phyloP scores from a whole-genome alignment of 208 protist genomes.

The Endotrypanum monterogeii region DNA sequence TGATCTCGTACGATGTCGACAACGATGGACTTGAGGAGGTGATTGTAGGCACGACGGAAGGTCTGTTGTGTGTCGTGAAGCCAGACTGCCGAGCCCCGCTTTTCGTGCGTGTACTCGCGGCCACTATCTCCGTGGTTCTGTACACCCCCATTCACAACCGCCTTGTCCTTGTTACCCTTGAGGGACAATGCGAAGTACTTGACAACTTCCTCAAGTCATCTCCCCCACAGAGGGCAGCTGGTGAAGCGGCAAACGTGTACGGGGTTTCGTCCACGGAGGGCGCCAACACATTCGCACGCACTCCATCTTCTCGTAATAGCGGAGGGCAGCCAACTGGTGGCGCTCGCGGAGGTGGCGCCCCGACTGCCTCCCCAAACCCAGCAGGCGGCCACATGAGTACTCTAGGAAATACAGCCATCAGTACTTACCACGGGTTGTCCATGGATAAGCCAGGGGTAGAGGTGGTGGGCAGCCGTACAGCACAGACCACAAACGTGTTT shows the following conservation, averaged over 20 bases:
- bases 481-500: conserved; percentile 47
- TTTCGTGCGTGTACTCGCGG: conserved; percentile 60
- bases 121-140: conserved; percentile 86
- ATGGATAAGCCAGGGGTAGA: not conserved
- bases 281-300: not conserved
- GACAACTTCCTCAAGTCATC: conserved; percentile 58
- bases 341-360: not conserved
- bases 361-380: not conserved
- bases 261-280: not conserved
- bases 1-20: conserved; percentile 80
- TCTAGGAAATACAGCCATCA: not conserved
- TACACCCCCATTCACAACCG: conserved; percentile 46
- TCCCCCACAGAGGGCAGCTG: not conserved
- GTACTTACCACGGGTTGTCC: conserved; percentile 19
- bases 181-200: conserved; percentile 85
- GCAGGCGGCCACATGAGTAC: not conserved
- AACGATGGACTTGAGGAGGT: conserved; percentile 82
- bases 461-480: not conserved
- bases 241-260: conserved; percentile 3
- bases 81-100: conserved; percentile 63
- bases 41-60: conserved; percentile 86
- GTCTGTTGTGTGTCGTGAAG: conserved; percentile 76
- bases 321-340: not conserved
- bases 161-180: conserved; percentile 83
- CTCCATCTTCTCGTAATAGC: not conserved